Percentiles rank a stretch among this genome's conserved stretches.
phyloP scores from a whole-genome alignment of 495 filamentous ascomycete species.

The Parmelia sp. region DNA sequence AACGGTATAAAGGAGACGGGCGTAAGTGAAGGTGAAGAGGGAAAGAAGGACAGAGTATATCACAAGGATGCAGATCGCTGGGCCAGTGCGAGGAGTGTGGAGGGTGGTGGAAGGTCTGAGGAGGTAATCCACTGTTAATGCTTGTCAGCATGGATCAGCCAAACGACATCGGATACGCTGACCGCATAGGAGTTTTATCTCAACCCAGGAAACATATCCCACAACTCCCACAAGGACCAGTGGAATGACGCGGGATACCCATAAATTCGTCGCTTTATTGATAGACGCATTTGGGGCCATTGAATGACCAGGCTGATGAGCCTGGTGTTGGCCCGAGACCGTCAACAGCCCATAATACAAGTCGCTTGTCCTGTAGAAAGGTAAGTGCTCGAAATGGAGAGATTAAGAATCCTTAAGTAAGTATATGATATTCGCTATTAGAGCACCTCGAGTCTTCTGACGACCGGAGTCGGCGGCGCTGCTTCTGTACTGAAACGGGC shows the following conservation, averaged over 20 bases:
- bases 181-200: conserved; percentile 56
- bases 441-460: background rate
- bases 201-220: conserved; percentile 56
- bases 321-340: conserved; percentile 2
- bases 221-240: conserved; percentile 50
- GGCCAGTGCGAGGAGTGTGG: conserved; percentile 40
- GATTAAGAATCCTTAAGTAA: no score
- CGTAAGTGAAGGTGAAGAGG: conserved; percentile 58
- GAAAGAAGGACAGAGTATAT: conserved; percentile 66
- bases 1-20: conserved; percentile 60
- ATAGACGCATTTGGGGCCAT: conserved; percentile 22
- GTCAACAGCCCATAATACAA: conserved; percentile 14
- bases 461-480: background rate
- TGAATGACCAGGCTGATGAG: background rate
- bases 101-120: conserved; percentile 44
- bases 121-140: conserved; percentile 54
- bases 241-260: conserved; percentile 52
- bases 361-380: background rate
- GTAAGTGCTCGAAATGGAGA: background rate
- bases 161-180: conserved; percentile 24
- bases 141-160: conserved; percentile 11
- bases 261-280: conserved; percentile 45
- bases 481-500: background rate
- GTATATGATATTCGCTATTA: background rate
- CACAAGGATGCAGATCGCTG: conserved; percentile 61